Conservation (phyloP, 2,329 filamentous ascomycete genomes). For the Cladosporium halotolerans region DNA sequence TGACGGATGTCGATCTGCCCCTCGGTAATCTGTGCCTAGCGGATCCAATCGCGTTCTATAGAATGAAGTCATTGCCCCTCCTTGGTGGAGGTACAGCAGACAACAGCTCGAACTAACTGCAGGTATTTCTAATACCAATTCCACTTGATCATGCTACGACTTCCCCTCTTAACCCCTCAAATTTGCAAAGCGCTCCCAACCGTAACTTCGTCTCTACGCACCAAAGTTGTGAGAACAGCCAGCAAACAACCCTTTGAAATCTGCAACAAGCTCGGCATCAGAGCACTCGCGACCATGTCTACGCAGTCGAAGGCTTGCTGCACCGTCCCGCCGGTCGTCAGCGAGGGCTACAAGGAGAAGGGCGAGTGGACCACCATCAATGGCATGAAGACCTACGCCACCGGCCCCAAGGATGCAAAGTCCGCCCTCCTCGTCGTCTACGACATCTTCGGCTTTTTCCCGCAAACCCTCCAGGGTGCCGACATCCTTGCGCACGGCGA, state of each 20-base stretch:
- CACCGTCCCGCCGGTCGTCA: conserved; percentile 44
- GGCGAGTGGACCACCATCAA: conserved; percentile 54
- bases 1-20: too few relatives aligned
- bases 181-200: conserved; percentile 1
- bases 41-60: too few relatives aligned
- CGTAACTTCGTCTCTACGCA: background rate
- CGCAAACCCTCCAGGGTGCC: conserved; percentile 57
- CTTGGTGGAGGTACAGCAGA: background rate
- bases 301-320: conserved; percentile 38
- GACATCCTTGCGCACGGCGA: conserved; percentile 56
- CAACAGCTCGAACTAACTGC: background rate
- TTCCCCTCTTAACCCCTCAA: conserved; percentile 2
- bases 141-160: conserved; percentile 6
- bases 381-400: conserved; percentile 58
- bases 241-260: background rate
- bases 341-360: conserved; percentile 49
- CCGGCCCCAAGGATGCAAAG: conserved; percentile 49
- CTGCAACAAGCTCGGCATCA: background rate
- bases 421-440: conserved; percentile 53
- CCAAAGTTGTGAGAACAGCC: background rate
- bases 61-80: too few relatives aligned
- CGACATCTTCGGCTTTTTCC: conserved; percentile 60
- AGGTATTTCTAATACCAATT: background rate
- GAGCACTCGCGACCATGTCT: conserved; percentile 21
- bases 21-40: too few relatives aligned